Evolutionary conservation across 768 basidiomycete species (phyloP), one percentile per base, ranked within the genome.

Genomic region (Scleroderma citrinum): DNA sequence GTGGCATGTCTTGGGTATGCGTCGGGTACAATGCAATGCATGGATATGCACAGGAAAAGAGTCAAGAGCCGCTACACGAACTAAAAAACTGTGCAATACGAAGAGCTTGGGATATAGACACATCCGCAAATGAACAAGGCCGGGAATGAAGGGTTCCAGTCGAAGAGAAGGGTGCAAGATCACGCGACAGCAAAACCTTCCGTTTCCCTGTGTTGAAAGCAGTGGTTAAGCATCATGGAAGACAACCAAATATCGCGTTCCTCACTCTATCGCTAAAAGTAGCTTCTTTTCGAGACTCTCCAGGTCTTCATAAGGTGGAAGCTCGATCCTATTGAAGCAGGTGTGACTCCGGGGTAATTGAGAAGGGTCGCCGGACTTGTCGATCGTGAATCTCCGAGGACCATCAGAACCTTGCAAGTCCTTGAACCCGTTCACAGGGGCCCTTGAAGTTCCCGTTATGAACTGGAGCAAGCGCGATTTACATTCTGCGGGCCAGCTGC

Each of bases 391-490:
- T 52, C 92, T 72, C 48, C 92, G 73, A 2, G 93, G 92, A 0
- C 92, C 92, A 66, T 96, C 92, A 0, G 87, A 89, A 8, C 92
- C 92, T 69, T 95, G 92, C 7, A 94, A 73, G 61, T 95, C 92
- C 62, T 93, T 93, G 76, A 95, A 95, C 1, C 92, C 93, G 61
- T 92, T 92, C 58, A 92, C 92, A 11, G 92, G 85, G 21, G 88
- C 80, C 52, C 86, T 74, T n/a, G 86, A 88, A 2, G 85, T 88
- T 17, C 85, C 85, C 2, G 90, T 93, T 5, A 89, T 87, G 67
- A 95, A 95, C 65, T 93, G 92, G n/a, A 94, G 70, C 32, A 93
- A 67, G 13, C 91, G 82, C 35, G 86, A 85, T 65, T 93, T 93
- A 55, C 87, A 79, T 64, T 95, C 92, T 0, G 87, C 76, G 8